Percentiles rank a stretch among this genome's conserved stretches.
These are phyloP conservation scores for Hibiscus syriacus DNA, from an alignment of 345 rosid species.

Conservation along the genomic window DNA sequence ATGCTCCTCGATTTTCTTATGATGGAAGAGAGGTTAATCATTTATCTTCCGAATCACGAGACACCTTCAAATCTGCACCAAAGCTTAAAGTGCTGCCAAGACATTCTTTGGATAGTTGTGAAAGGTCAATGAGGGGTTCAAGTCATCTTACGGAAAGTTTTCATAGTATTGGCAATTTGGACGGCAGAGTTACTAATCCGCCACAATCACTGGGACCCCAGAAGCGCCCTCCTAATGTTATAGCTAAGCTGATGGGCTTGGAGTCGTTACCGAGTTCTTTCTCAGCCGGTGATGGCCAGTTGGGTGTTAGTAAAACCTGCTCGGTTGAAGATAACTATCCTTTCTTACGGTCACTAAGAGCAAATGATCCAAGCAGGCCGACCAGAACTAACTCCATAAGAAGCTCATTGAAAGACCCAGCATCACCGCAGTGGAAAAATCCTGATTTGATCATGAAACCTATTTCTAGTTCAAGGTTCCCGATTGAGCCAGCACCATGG, in stretches of 20 bases:
- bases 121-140: constrained; percentile 36
- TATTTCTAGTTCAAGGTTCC: no score
- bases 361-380: constrained; percentile 37
- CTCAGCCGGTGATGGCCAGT: constrained; percentile 25
- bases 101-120: constrained; percentile 69
- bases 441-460: constrained; percentile 71
- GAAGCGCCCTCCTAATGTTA: no score
- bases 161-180: constrained; percentile 22
- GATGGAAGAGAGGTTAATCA: no score
- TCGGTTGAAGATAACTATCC: constrained; percentile 32
- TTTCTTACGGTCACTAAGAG: constrained; percentile 39
- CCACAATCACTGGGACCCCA: no score
- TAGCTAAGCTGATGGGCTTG: no score
- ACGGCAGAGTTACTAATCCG: constrained; percentile 26
- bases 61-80: no score
- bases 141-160: constrained; percentile 31
- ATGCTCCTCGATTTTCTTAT: no score
- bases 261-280: constrained; percentile 69
- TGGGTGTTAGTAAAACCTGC: no score
- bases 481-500: no score
- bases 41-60: no score
- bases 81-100: constrained; percentile 73
- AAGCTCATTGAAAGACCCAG: no score
- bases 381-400: no score
- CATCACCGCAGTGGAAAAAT: constrained; percentile 68